A percentile compares a stretch with the other conserved stretches of the same genome.
phyloP scores from a whole-genome alignment of 192 early-diverging fungal species.

The Phlyctochytrium bullatum region DNA sequence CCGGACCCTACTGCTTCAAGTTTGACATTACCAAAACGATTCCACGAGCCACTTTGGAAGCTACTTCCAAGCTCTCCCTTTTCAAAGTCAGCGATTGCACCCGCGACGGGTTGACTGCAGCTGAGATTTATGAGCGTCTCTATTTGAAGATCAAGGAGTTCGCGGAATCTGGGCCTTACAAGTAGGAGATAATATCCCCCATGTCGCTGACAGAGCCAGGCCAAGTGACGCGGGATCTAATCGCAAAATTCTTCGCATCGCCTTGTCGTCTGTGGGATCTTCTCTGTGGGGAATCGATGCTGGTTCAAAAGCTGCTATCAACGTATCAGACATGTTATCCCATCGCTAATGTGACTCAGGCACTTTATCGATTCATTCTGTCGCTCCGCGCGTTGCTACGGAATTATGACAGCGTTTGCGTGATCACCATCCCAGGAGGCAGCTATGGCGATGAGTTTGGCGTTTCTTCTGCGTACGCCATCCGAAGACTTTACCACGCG shows the following conservation, averaged over 20 bases:
- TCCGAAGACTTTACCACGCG: conserved; percentile 72
- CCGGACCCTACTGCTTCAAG: conserved; percentile 64
- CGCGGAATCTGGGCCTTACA: conserved; percentile 48
- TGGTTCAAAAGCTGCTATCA: neutral
- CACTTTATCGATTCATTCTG: conserved; percentile 56
- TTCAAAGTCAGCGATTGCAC: conserved; percentile 21
- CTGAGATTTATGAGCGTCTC: conserved; percentile 31
- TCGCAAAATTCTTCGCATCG: conserved; percentile 65
- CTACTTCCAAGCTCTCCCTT: conserved; percentile 22
- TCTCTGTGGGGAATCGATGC: conserved; percentile 65
- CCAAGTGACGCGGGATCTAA: no score
- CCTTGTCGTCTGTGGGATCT: conserved; percentile 76
- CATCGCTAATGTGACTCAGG: conserved; percentile 4
- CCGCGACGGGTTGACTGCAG: conserved; percentile 3
- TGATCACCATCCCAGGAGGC: conserved; percentile 80
- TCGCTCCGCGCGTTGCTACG: conserved; percentile 74
- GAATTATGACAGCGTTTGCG: conserved; percentile 68
- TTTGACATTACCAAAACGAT: conserved; percentile 87
- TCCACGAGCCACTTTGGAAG: conserved; percentile 41
- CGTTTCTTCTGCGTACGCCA: conserved; percentile 23
- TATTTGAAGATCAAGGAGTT: conserved; percentile 49
- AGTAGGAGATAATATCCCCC: no score
- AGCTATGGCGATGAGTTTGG: conserved; percentile 56
- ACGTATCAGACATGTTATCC: conserved; percentile 11
- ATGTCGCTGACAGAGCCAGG: no score